Conservation (phyloP, 768 basidiomycete species). For the Naganishia onofrii region DNA sequence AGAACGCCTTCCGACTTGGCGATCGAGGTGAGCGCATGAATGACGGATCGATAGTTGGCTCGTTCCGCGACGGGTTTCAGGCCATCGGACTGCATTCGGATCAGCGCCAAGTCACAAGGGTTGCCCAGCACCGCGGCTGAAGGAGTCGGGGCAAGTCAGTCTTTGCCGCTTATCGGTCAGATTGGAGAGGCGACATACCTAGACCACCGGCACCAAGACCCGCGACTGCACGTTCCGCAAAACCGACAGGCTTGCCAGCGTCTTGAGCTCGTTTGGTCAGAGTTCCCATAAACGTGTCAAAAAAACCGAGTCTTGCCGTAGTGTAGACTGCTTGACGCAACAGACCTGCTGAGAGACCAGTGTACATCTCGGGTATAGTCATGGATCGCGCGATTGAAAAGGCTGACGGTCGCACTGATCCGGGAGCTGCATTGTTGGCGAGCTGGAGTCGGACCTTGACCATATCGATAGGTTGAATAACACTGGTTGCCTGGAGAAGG, state of each 20-base stretch:
- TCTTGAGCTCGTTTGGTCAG: slow-evolving; percentile 20
- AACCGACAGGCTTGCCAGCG: slow-evolving; percentile 25
- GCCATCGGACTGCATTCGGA: slow-evolving; percentile 35
- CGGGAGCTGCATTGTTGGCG: slow-evolving; percentile 13
- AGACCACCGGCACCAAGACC: slow-evolving; percentile 32
- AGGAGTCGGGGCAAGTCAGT: not conserved
- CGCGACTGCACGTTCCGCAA: slow-evolving; percentile 30
- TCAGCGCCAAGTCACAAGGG: slow-evolving; percentile 32
- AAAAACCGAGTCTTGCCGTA: slow-evolving; percentile 31
- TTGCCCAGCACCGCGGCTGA: slow-evolving; percentile 32
- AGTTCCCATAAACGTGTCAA: slow-evolving; percentile 33
- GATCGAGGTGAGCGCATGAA: slow-evolving; percentile 32
- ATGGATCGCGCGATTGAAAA: slow-evolving; percentile 28
- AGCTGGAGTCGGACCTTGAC: slow-evolving; percentile 34
- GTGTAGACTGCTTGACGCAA: slow-evolving; percentile 33
- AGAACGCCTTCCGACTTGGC: slow-evolving; percentile 31
- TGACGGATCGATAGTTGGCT: slow-evolving; percentile 30
- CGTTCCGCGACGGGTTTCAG: slow-evolving; percentile 31
- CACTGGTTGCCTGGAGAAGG: slow-evolving; percentile 26
- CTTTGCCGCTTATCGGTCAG: not conserved
- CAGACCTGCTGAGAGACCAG: slow-evolving; percentile 32
- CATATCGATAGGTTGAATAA: slow-evolving; percentile 35
- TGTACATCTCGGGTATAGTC: slow-evolving; percentile 24
- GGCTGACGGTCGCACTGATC: slow-evolving; percentile 19
- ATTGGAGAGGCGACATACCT: slow-evolving; percentile 14